These are phyloP conservation scores for Russula virescens DNA, from an alignment of 768 basidiomycete species.

Conservation along the genomic window DNA sequence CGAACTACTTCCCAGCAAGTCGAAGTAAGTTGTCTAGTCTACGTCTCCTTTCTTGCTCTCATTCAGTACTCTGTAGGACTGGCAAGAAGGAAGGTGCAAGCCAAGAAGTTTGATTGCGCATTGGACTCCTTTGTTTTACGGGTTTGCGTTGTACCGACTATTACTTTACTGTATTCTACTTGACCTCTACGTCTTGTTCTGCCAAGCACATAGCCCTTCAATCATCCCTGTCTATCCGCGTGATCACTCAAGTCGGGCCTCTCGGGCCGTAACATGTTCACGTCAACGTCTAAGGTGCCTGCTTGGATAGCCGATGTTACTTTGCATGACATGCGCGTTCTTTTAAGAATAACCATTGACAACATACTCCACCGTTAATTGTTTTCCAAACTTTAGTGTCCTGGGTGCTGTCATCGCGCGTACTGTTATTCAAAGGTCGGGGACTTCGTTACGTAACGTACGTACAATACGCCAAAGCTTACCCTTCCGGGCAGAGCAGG, in stretches of 20 bases:
- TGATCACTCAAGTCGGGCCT: background rate
- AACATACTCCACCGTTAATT: too few relatives aligned
- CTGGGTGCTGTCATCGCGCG: too few relatives aligned
- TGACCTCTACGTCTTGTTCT: background rate
- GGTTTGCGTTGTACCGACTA: slow-evolving; percentile 5
- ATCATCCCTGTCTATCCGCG: background rate
- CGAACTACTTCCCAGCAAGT: slow-evolving; percentile 47
- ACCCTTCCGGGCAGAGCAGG: too few relatives aligned
- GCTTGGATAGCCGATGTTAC: too few relatives aligned
- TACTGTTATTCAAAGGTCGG: too few relatives aligned
- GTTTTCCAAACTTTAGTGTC: too few relatives aligned
- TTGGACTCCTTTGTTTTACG: background rate
- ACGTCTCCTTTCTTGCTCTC: background rate
- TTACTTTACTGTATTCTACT: slow-evolving; percentile 18
- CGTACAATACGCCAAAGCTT: too few relatives aligned
- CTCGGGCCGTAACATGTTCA: too few relatives aligned
- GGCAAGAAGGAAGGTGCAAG: slow-evolving; percentile 42
- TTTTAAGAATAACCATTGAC: too few relatives aligned
- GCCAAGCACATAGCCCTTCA: background rate
- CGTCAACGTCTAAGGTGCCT: too few relatives aligned
- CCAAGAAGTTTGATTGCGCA: slow-evolving; percentile 36
- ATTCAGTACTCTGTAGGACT: slow-evolving; percentile 24
- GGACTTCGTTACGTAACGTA: too few relatives aligned
- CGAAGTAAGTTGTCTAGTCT: slow-evolving; percentile 26
- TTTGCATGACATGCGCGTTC: too few relatives aligned